Conservation (phyloP, 306 rosid species). For the Lathyrus aphaca region DNA sequence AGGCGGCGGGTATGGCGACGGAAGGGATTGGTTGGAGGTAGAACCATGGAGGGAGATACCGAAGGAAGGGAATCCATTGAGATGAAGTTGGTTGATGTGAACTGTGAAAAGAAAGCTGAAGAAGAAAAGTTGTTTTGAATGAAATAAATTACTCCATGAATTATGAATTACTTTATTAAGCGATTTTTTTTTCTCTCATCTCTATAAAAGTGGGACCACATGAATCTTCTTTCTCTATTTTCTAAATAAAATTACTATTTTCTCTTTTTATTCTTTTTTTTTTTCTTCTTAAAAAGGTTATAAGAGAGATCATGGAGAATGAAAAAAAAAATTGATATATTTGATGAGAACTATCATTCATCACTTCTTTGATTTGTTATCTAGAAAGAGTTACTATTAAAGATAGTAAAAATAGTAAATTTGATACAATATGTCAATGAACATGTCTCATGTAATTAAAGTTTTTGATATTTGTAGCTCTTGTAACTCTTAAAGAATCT, state of each 20-base stretch:
- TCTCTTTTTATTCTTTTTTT: too few species aligned
- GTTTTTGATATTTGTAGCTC: too few species aligned
- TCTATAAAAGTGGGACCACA: not conserved
- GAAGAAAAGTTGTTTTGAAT: not conserved
- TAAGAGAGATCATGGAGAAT: too few species aligned
- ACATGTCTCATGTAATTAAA: too few species aligned
- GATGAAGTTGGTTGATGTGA: not conserved
- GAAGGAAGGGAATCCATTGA: constrained; percentile 90
- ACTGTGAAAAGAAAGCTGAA: not conserved
- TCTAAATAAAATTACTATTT: not conserved
- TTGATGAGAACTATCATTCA: too few species aligned
- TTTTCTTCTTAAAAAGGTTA: too few species aligned
- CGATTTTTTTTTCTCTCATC: not conserved
- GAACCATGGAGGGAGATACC: constrained; percentile 66
- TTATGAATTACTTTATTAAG: not conserved
- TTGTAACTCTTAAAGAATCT: too few species aligned
- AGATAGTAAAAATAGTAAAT: too few species aligned
- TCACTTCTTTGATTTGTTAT: too few species aligned
- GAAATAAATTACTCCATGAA: not conserved
- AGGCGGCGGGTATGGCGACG: constrained; percentile 44
- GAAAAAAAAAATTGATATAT: too few species aligned
- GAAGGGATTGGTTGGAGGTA: constrained; percentile 61
- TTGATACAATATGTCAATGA: too few species aligned
- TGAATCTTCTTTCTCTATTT: not conserved
- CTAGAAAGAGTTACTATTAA: too few species aligned